phyloP scores from a whole-genome alignment of 2,329 filamentous ascomycete genomes.

The Colletotrichum melonis region DNA sequence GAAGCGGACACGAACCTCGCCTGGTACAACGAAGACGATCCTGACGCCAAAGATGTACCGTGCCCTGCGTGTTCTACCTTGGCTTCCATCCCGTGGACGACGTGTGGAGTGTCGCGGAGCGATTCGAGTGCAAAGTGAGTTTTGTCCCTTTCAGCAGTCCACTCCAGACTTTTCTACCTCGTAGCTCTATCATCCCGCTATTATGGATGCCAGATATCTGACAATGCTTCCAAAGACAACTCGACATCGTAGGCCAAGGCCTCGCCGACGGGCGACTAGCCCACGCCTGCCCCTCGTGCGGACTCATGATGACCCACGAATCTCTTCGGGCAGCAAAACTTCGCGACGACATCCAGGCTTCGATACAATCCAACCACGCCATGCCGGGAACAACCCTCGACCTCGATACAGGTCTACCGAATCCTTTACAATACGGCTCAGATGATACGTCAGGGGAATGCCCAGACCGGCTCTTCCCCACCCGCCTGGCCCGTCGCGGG shows the following conservation, averaged over 20 bases:
- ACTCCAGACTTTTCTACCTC: background rate
- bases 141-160: background rate
- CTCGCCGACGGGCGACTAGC: conserved; percentile 63
- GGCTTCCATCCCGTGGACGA: conserved; percentile 66
- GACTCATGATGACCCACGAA: conserved; percentile 61
- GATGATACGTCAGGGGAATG: background rate
- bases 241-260: conserved; percentile 53
- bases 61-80: conserved; percentile 61
- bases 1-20: conserved; percentile 53
- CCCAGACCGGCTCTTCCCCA: conserved; percentile 32
- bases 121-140: conserved; percentile 41
- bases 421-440: background rate
- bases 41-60: conserved; percentile 52
- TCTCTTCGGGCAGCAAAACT: conserved; percentile 69
- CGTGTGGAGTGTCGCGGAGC: conserved; percentile 48
- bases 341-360: conserved; percentile 59
- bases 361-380: conserved; percentile 56
- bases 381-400: conserved; percentile 72
- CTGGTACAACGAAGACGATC: conserved; percentile 68
- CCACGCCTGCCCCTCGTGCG: conserved; percentile 59
- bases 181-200: no score
- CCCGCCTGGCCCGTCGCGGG: conserved; percentile 25
- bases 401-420: conserved; percentile 50
- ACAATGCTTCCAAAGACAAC: conserved; percentile 34
- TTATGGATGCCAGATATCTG: background rate